Percentiles rank a stretch among this genome's conserved stretches.
Conservation (phyloP, 2,329 filamentous ascomycete species). For the Paracoccidioides lutzii region DNA sequence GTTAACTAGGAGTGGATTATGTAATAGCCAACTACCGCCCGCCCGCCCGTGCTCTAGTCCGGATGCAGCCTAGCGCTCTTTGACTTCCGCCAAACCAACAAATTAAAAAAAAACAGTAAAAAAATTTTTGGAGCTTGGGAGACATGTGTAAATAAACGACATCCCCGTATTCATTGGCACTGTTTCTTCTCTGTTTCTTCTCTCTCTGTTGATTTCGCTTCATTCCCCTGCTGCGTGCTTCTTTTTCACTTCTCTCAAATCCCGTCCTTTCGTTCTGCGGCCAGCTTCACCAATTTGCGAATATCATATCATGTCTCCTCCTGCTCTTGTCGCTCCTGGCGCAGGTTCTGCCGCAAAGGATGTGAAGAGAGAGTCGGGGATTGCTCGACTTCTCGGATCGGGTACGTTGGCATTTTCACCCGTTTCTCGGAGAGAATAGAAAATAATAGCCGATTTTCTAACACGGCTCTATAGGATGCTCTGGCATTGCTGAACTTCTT, state of each 20-base stretch:
- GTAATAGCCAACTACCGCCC: too few species aligned
- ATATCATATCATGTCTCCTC: slow-evolving; percentile 25
- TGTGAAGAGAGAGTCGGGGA: slow-evolving; percentile 74
- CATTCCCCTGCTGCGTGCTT: too few species aligned
- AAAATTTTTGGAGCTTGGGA: too few species aligned
- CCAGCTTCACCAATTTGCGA: neutral
- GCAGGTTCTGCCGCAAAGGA: slow-evolving; percentile 42
- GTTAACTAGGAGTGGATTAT: too few species aligned
- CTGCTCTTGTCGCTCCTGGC: slow-evolving; percentile 27
- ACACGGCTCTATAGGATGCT: slow-evolving; percentile 50
- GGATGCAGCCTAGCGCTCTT: too few species aligned
- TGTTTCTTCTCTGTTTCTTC: too few species aligned
- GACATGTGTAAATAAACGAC: too few species aligned
- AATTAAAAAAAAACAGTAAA: too few species aligned
- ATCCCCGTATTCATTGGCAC: too few species aligned
- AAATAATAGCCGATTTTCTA: slow-evolving; percentile 3
- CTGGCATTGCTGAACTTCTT: slow-evolving; percentile 83
- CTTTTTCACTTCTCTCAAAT: neutral
- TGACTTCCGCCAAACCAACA: too few species aligned
- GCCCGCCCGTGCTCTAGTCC: too few species aligned
- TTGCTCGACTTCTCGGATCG: slow-evolving; percentile 80
- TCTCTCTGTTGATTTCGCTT: too few species aligned
- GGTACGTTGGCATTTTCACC: slow-evolving; percentile 42
- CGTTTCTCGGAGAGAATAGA: slow-evolving; percentile 9
- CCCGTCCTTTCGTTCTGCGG: neutral